Evolutionary conservation across 495 filamentous ascomycete genomes (phyloP), one percentile per base, ranked within the genome.

Genomic region (Podospora comata): DNA sequence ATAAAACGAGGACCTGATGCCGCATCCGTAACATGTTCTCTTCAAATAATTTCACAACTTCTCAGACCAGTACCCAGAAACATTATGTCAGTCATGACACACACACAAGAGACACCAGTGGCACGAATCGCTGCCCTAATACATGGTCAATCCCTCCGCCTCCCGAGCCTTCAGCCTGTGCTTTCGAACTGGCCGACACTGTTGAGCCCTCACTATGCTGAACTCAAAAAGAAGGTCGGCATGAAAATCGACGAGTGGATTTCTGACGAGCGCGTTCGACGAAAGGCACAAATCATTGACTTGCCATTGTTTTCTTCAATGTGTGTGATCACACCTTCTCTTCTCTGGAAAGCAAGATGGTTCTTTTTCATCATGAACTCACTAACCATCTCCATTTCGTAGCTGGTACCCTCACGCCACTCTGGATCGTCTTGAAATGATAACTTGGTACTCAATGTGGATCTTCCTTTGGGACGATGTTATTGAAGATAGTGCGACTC

Each of bases 381-480:
- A 39, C 64, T 34, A n/a, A 53, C 53, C 23, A 61, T 18, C 19
- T 48, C 20, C 4, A 19, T 34, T 1, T 6, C 23, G 23, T 30
- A 72, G 71, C n/a, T 79, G 77, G 77, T 79, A 73, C 64, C 77
- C 77, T 13, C 56, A 69, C 9, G 68, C 71, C 23, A 27, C 73
- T 0, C 66, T 75, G 27, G 67, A 73, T 55, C 62, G 67, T 11
- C 73, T 76, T 56, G 39, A 70, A 56, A 77, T 70, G 15, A 68
- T 75, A 15, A 60, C 71, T 1, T 77, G 70, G 67, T 71, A 74
- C 23, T 57, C 69, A 11, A 69, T 80, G 55, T 80, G 76, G 76
- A 64, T 80, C 39, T 77, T 80, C 61, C 61, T 76, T 18, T 80
- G 78, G 77, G 78, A 76, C 26, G 75, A 76, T 32, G 68, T 70